Base-by-base conservation (phyloP, 305 asterid species). In the Fraxinus sp. region DNA sequence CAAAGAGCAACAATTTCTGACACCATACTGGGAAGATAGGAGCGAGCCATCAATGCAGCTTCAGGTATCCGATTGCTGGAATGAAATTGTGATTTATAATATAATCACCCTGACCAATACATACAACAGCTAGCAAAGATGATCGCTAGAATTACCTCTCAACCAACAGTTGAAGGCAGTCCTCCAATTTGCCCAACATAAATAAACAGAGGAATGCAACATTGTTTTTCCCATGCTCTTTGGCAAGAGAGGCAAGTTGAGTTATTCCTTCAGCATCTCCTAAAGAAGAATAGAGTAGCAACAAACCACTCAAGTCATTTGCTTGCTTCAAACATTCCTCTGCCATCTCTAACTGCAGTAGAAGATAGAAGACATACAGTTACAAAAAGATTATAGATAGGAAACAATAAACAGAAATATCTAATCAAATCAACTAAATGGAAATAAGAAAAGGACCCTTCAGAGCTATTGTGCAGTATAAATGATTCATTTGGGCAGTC, bases 41-140 rank as follows among this genome's bases (percentile, higher is more conserved):
- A 97, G 83, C 99, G 94, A 64, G 99, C 99, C 98, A 97, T 97
- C 88, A 97, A 87, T 80, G 99, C 99, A 92, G 99, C 99, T 90
- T 97, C 99, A 80, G 99, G 99, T 92, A 95, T 91, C 87, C 99
- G 99, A 76, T 93, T 91, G 89, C 99, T 97, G 92, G 85, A 86
- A 74, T 64, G 77, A 76, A 83, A 49, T 81, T 82, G 43, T 24
- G 28, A 82, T 36, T 82, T 64, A 74, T 80, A 36, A 77, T 66
- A 79, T 72, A 37, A 49, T 55, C 71, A 41, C 24, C 35, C 32
- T 57, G 79, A 79, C 37, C 26, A 85, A 83, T 24, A 10, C 39
- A 80, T 8, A 43, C 39, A 86, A 73, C 78, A 66, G 73, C 57
- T 39, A 77, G 80, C 79, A 57, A 79, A 30, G 59, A 74, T 78